Conservation (phyloP, 2,329 filamentous ascomycete species). For the Fusarium decemcellulare region DNA sequence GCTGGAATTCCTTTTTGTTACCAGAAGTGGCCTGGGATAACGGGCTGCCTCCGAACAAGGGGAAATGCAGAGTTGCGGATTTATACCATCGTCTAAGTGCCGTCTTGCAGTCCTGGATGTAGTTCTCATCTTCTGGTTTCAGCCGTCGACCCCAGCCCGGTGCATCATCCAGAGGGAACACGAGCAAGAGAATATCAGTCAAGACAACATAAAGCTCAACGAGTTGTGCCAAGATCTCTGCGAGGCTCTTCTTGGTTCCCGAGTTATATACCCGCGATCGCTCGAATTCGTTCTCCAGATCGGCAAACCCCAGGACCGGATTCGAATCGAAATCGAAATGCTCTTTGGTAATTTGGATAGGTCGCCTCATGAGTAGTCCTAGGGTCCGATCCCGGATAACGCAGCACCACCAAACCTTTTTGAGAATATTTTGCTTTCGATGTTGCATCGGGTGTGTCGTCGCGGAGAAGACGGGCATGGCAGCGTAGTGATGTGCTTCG, state of each 20-base stretch:
- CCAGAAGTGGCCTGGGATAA: conserved; percentile 42
- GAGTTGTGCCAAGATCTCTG: conserved; percentile 61
- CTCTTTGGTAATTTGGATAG: conserved; percentile 63
- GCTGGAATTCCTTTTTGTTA: conserved; percentile 49
- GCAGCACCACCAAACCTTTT: conserved; percentile 70
- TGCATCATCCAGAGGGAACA: conserved; percentile 60
- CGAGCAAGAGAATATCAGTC: conserved; percentile 61
- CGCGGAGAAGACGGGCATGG: conserved; percentile 49
- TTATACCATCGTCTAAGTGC: conserved; percentile 58
- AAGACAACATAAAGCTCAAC: conserved; percentile 62
- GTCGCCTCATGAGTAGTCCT: conserved; percentile 63
- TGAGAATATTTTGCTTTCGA: conserved; percentile 58
- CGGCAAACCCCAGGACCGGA: conserved; percentile 55
- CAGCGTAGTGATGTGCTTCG: conserved; percentile 59
- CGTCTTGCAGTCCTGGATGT: conserved; percentile 54
- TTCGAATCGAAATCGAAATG: conserved; percentile 61
- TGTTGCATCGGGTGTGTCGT: conserved; percentile 50
- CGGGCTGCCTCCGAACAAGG: conserved; percentile 53
- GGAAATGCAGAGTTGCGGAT: conserved; percentile 54
- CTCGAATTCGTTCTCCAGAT: conserved; percentile 62
- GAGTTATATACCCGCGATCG: conserved; percentile 61
- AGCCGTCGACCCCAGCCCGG: conserved; percentile 56
- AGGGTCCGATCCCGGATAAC: conserved; percentile 66
- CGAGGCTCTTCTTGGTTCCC: conserved; percentile 60
- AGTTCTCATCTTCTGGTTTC: conserved; percentile 49